phyloP scores from a whole-genome alignment of 192 early-diverging fungal species.

The Neocallimastix lanati region DNA sequence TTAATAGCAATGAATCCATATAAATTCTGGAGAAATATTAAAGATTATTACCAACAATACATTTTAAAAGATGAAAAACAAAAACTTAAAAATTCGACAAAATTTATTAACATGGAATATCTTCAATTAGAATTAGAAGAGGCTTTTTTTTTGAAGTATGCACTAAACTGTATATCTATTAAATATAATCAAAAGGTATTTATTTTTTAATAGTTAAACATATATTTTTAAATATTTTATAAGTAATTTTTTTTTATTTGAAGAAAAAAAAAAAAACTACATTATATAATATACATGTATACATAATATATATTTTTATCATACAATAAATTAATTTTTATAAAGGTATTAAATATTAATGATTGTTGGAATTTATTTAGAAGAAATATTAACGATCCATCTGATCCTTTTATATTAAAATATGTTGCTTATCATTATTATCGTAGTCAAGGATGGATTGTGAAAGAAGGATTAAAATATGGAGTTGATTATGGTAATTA shows the following conservation, averaged over 20 bases:
- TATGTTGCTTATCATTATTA: conserved; percentile 75
- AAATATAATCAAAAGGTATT: neutral
- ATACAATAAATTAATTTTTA: too few species aligned
- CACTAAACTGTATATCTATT: neutral
- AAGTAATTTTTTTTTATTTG: too few species aligned
- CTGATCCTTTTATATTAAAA: conserved; percentile 29
- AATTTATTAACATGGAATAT: neutral
- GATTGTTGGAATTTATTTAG: neutral
- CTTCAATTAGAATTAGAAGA: neutral
- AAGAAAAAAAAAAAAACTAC: too few species aligned
- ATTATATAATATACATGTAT: too few species aligned
- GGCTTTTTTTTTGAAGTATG: neutral
- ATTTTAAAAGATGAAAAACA: neutral
- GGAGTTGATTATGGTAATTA: conserved; percentile 53
- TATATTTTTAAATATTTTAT: too few species aligned
- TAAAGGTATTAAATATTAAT: neutral
- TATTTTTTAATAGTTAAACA: too few species aligned
- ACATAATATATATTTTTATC: too few species aligned
- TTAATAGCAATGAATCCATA: neutral
- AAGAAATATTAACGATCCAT: neutral
- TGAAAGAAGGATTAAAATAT: conserved; percentile 66
- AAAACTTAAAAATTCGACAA: neutral
- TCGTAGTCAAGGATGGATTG: conserved; percentile 63
- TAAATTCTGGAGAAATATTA: neutral
- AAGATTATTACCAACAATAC: neutral